Conservation (phyloP, 495 filamentous ascomycete genomes). For the Penicillium argentinense region DNA sequence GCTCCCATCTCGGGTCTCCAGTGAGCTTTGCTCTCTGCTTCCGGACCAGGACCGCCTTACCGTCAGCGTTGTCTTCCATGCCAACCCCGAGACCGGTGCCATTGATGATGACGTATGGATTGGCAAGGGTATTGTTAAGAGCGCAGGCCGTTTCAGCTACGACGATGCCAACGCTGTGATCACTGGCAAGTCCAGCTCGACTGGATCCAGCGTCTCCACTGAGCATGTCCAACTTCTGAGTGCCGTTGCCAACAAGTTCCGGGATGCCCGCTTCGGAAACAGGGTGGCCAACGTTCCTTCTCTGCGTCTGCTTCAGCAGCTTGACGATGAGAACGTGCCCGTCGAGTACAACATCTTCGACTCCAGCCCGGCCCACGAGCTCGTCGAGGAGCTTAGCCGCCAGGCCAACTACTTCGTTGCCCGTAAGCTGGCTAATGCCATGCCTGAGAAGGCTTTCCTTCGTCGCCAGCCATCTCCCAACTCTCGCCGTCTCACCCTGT, state of each 20-base stretch:
- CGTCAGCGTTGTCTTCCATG: constrained; percentile 87
- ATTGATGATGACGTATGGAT: constrained; percentile 84
- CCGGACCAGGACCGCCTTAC: constrained; percentile 87
- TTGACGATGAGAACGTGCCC: constrained; percentile 98
- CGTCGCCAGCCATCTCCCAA: constrained; percentile 85
- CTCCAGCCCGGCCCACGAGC: constrained; percentile 81
- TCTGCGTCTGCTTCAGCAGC: constrained; percentile 82
- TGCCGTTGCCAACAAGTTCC: constrained; percentile 81
- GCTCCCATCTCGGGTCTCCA: constrained; percentile 79
- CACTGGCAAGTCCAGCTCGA: constrained; percentile 55
- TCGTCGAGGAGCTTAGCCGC: constrained; percentile 91
- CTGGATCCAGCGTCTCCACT: constrained; percentile 57
- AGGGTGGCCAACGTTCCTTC: constrained; percentile 75
- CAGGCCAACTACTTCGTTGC: constrained; percentile 89
- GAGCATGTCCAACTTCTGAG: constrained; percentile 77
- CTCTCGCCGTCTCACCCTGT: constrained; percentile 80
- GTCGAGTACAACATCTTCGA: constrained; percentile 96
- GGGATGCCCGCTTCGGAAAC: constrained; percentile 78
- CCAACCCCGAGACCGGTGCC: constrained; percentile 72
- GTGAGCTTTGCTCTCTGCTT: constrained; percentile 82
- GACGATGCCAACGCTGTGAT: constrained; percentile 82
- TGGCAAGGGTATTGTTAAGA: constrained; percentile 92
- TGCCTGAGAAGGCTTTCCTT: constrained; percentile 91
- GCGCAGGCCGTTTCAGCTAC: constrained; percentile 77
- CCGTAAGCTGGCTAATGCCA: constrained; percentile 70